These are phyloP conservation scores for Fremontodendron californicum DNA, from an alignment of 345 rosid species.

Conservation along the genomic window DNA sequence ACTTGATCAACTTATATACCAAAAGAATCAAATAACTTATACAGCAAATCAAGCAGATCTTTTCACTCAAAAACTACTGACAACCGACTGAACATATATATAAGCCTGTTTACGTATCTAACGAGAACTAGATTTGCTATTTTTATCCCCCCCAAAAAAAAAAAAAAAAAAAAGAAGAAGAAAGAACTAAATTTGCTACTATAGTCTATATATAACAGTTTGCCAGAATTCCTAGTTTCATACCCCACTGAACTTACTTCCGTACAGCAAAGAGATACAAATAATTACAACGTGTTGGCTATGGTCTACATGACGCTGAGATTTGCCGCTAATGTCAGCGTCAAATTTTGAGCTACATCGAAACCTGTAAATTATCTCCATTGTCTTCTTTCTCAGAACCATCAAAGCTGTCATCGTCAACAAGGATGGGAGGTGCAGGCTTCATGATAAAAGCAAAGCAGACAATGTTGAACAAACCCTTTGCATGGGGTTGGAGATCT, in stretches of 20 bases:
- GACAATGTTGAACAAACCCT: background rate
- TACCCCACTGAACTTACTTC: background rate
- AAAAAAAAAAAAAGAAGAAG: too few relatives aligned
- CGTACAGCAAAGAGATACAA: background rate
- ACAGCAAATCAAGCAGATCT: too few relatives aligned
- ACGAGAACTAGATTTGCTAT: background rate
- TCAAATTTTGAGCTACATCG: background rate
- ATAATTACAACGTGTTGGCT: background rate
- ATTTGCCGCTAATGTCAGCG: background rate
- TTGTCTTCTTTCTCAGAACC: background rate
- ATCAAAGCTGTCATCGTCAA: background rate
- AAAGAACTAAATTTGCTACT: background rate
- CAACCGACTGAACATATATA: background rate
- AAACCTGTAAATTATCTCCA: background rate
- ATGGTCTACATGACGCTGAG: background rate
- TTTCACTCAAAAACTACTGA: too few relatives aligned
- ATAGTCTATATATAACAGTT: too few relatives aligned
- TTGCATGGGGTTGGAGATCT: background rate
- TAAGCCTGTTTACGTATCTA: background rate
- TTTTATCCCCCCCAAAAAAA: too few relatives aligned
- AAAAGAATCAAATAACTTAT: too few relatives aligned
- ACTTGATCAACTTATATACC: background rate
- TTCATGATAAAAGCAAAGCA: too few relatives aligned
- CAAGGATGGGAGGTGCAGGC: background rate
- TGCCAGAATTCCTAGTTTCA: background rate